Base-by-base conservation (phyloP, 257 asterid genomes). In the Mitragyna speciosa region DNA sequence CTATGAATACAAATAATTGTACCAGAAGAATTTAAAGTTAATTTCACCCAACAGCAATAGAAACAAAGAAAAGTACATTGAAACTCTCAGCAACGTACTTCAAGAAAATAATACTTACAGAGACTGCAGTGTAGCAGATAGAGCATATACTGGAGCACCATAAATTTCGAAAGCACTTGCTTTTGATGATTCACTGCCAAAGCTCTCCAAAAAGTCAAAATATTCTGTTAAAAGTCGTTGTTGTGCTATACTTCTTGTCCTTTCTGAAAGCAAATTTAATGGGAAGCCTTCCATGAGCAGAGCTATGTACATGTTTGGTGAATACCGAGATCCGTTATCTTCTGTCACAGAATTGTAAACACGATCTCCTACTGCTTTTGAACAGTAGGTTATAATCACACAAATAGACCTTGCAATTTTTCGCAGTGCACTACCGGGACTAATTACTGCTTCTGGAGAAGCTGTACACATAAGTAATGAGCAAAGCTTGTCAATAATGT, bases 261-360 rank as follows among this genome's bases (percentile, higher is more conserved):
- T 89, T 76, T 89, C 96, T 64, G 98, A 84, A 73, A 96, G 96
- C 33, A 82, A 84, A 85, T 88, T 87, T 51, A 93, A 85, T 63
- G 96, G 98, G 79, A 91, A 96, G 31, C 98, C 99, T 85, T 96
- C 99, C 88, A 92, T 86, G 82, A 91, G 96, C 58, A 96, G 85
- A 74, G 97, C 93, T 66, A 87, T 70, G 68, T 88, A 89, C 80
- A 88, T 83, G 82, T 70, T 79, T 72, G 82, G 76, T 58, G 86
- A 85, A 78, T 56, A 28, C 75, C 76, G 85, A 79, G 93, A 87
- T 88, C 80, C 82, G 76, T 80, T 70, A 75, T 79, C 80, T 70
- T 84, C 96, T 70, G 91, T 82, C 77, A 89, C 70, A 63, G 88
- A 86, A 81, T 71, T 84, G 83, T 88, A 94, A 80, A 91, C 89